These are phyloP conservation scores for Lipomyces sp. DNA, from an alignment of 805 yeast genomes.

Conservation along the genomic window DNA sequence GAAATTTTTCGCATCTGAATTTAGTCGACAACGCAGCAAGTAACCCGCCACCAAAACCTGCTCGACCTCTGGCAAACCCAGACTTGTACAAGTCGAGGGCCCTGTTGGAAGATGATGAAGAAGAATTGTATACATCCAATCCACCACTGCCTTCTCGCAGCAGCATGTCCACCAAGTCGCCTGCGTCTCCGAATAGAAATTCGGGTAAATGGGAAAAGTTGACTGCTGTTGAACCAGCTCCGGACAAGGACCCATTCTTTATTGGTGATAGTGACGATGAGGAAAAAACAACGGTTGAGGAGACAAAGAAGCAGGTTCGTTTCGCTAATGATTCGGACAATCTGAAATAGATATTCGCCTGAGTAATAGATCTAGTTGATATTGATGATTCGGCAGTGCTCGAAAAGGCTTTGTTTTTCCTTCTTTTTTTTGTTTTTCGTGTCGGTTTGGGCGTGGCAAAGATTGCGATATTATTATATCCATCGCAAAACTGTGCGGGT, in stretches of 20 bases:
- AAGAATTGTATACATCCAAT: conserved; percentile 14
- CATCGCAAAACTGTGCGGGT: not conserved
- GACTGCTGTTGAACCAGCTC: conserved; percentile 49
- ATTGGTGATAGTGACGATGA: conserved; percentile 59
- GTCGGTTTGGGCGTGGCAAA: not conserved
- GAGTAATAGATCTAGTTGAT: conserved; percentile 5
- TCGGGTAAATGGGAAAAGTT: conserved; percentile 53
- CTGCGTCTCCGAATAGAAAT: conserved; percentile 14
- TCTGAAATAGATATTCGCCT: conserved; percentile 1
- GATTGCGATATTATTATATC: not conserved
- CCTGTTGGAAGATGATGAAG: conserved; percentile 23
- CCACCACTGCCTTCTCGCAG: conserved; percentile 16
- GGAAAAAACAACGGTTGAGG: conserved; percentile 24
- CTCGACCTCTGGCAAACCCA: conserved; percentile 40
- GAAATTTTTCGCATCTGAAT: conserved; percentile 57
- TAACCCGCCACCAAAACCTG: conserved; percentile 45
- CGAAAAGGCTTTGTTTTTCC: not conserved
- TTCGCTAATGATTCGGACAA: conserved; percentile 22
- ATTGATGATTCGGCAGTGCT: not conserved
- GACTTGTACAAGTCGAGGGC: conserved; percentile 6
- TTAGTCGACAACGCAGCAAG: conserved; percentile 49
- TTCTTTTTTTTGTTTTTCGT: not conserved
- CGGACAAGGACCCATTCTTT: conserved; percentile 55
- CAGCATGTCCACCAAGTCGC: not conserved
- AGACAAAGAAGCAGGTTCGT: conserved; percentile 30